phyloP scores from a whole-genome alignment of 768 basidiomycete species.

The Postia placenta region DNA sequence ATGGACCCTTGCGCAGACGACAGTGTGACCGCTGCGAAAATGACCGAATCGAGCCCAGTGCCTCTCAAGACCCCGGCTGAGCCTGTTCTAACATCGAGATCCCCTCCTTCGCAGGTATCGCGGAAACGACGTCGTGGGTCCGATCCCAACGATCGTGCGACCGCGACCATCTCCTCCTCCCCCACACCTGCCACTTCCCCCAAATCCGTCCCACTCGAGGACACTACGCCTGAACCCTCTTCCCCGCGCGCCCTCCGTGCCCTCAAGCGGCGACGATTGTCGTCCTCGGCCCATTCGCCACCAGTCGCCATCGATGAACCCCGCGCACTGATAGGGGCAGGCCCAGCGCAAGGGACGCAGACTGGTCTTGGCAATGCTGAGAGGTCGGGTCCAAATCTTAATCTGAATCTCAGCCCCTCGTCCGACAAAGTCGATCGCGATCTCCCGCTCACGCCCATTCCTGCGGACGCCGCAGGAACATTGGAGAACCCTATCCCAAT shows the following conservation, averaged over 20 bases:
- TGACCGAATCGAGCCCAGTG: too few species aligned
- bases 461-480: background rate
- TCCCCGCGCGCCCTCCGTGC: constrained; percentile 7
- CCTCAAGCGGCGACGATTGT: constrained; percentile 6
- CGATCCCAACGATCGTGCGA: constrained; percentile 2
- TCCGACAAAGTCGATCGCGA: constrained; percentile 1
- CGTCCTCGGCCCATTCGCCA: background rate
- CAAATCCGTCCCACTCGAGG: too few species aligned
- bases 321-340: too few species aligned
- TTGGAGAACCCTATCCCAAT: background rate
- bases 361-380: background rate
- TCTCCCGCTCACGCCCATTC: background rate
- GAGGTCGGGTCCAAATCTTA: too few species aligned
- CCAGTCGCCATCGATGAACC: background rate
- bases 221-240: too few species aligned
- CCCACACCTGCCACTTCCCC: too few species aligned
- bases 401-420: background rate
- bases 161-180: background rate
- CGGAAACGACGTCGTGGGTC: constrained; percentile 6
- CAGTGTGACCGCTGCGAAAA: too few species aligned
- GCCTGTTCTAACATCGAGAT: too few species aligned
- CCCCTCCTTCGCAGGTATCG: too few species aligned
- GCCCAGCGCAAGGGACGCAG: too few species aligned
- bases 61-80: too few species aligned
- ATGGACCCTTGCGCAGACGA: too few species aligned